phyloP scores from a whole-genome alignment of 1,139 yeast species.

The Candida sp. region DNA sequence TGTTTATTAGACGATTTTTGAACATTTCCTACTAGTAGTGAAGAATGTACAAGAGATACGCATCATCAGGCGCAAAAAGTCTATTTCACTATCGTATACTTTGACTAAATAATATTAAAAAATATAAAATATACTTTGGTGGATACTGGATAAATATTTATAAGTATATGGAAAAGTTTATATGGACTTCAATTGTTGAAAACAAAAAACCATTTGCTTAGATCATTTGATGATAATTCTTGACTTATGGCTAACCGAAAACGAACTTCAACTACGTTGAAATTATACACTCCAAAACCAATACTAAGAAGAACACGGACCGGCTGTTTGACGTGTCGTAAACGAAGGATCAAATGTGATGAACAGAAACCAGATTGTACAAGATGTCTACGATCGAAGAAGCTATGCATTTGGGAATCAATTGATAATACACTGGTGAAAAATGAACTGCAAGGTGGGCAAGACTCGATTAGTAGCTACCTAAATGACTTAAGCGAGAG shows the following conservation, averaged over 20 bases:
- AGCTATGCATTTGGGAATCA: neutral
- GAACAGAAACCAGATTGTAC: constrained; percentile 38
- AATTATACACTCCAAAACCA: neutral
- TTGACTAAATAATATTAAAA: neutral
- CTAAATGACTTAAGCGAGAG: too few species aligned
- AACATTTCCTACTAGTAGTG: neutral
- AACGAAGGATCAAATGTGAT: constrained; percentile 47
- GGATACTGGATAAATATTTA: neutral
- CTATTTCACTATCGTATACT: neutral
- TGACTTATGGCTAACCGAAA: neutral
- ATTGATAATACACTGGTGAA: too few species aligned
- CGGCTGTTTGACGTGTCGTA: constrained; percentile 45
- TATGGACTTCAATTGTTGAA: too few species aligned
- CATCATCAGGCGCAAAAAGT: neutral
- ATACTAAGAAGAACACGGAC: constrained; percentile 31
- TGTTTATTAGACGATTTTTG: neutral
- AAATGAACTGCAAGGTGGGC: too few species aligned
- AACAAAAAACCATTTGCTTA: too few species aligned
- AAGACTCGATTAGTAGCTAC: too few species aligned
- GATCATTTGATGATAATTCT: neutral
- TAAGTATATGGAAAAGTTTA: too few species aligned
- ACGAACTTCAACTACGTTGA: neutral
- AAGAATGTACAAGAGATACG: neutral
- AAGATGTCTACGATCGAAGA: constrained; percentile 37
- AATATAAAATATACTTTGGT: neutral